Base-by-base conservation (phyloP, 2,329 filamentous ascomycete species). In the Colletotrichum sidae region DNA sequence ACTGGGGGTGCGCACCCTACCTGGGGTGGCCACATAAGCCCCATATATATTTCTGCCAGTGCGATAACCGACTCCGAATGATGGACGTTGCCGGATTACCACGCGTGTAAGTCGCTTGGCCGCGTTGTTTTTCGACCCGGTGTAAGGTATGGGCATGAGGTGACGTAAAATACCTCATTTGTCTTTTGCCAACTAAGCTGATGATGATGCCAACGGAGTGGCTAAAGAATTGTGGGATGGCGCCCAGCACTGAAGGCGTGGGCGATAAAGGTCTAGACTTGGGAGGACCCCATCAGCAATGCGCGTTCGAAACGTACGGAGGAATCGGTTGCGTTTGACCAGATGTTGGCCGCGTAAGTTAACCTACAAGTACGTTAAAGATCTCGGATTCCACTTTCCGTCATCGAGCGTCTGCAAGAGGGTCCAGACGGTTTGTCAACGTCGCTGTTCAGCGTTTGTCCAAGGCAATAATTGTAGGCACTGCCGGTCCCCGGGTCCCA, bases 251-350 rank as follows among this genome's bases (percentile, higher is more conserved):
- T 8, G 41, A n/a, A 52, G 33, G 6, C 9, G 46, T 38, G 61
- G 57, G 51, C 46, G 57, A 56, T 52, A 35, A 42, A 51, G 57
- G 57, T 54, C 51, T 61, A 65, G 58, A 62, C 49, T 55, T 25
- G 46, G 47, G 46, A 46, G 41, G 38, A 49, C 25, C 35, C 62
- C 56, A 11, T 54, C 34, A 8, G 4, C 6, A 44, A 10, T 38
- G 39, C 33, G 34, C 34, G 13, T 52, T 51, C 51, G 62, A 62
- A 62, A 62, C 52, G 62, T 9, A 55, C 13, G 51, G 37, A 34
- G 56, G 33, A 11, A 50, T 34, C n/a, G 8, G 49, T 54, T 60
- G 49, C 60, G 50, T 61, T 65, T 61, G 50, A 39, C 17, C 41
- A 45, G 52, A 42, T 1, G 38, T 12, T 35, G 45, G 38, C 50